A percentile compares a stretch with the other conserved stretches of the same genome.
Conservation (phyloP, 805 yeast species). For the Cyberlindnera xishuangbannaensis region DNA sequence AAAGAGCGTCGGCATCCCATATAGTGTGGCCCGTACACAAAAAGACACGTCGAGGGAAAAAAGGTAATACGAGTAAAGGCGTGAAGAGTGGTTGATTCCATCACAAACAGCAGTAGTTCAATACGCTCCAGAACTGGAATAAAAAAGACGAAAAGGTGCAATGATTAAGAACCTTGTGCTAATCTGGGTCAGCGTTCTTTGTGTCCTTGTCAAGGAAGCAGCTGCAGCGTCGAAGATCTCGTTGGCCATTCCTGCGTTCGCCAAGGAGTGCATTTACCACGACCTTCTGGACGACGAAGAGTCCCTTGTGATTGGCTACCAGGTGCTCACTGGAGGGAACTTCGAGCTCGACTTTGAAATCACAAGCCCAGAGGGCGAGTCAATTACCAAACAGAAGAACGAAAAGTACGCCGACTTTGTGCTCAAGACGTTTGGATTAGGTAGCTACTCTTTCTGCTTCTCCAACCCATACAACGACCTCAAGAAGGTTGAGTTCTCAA, state of each 20-base stretch:
- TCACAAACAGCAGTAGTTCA: no score
- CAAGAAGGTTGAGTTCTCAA: slow-evolving; percentile 59
- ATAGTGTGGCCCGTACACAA: no score
- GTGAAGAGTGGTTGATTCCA: no score
- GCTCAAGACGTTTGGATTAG: slow-evolving; percentile 49
- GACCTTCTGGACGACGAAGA: slow-evolving; percentile 32
- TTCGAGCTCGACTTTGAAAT: slow-evolving; percentile 62
- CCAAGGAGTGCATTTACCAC: slow-evolving; percentile 38
- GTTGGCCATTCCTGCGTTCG: slow-evolving; percentile 28
- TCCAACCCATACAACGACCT: slow-evolving; percentile 57
- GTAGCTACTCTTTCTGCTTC: slow-evolving; percentile 64
- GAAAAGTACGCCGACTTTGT: slow-evolving; percentile 61
- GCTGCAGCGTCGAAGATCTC: slow-evolving; percentile 21
- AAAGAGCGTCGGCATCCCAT: no score
- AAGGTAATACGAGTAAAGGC: no score
- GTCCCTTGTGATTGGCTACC: slow-evolving; percentile 36
- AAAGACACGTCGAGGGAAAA: no score
- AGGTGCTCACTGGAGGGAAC: slow-evolving; percentile 57
- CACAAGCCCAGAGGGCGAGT: slow-evolving; percentile 46
- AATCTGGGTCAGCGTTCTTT: slow-evolving; percentile 6
- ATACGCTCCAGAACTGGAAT: no score
- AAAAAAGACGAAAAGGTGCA: not conserved
- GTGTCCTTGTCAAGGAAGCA: slow-evolving; percentile 2
- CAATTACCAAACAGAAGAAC: slow-evolving; percentile 44
- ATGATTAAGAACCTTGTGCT: slow-evolving; percentile 6